Evolutionary conservation across 306 rosid species (phyloP).

Genomic region (Chamaecrista fasciculata): DNA sequence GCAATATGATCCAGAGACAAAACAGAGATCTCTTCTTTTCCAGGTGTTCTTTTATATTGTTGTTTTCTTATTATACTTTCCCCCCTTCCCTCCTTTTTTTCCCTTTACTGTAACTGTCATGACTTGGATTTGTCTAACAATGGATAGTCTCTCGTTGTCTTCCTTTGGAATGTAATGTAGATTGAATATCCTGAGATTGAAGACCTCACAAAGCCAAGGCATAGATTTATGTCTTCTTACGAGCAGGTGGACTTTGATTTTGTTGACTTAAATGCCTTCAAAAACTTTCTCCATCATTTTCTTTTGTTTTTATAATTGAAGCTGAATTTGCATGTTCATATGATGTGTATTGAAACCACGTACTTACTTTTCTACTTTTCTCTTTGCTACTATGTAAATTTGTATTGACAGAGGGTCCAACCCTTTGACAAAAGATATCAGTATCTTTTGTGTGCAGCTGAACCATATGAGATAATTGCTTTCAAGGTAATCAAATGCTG

Average conservation of each 20-base stretch:
- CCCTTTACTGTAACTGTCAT: not conserved
- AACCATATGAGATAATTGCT: slow-evolving; percentile 88
- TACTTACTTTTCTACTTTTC: slow-evolving; percentile 17
- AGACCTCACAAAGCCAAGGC: slow-evolving; percentile 83
- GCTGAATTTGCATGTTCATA: not conserved
- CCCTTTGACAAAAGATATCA: slow-evolving; percentile 79
- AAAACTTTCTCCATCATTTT: not conserved
- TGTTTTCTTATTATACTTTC: too few species aligned
- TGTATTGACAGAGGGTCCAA: slow-evolving; percentile 63
- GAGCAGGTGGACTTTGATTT: slow-evolving; percentile 62
- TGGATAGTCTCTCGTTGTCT: not conserved
- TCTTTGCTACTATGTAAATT: slow-evolving; percentile 1
- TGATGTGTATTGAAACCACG: not conserved
- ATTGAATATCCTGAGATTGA: slow-evolving; percentile 98
- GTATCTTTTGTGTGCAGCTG: slow-evolving; percentile 87
- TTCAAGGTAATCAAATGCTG: slow-evolving; percentile 62
- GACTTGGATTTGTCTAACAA: not conserved
- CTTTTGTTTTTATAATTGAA: not conserved
- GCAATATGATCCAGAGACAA: slow-evolving; percentile 87
- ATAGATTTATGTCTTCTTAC: slow-evolving; percentile 92
- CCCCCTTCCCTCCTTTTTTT: too few species aligned
- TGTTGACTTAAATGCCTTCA: not conserved
- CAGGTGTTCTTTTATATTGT: slow-evolving; percentile 45
- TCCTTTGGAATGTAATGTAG: slow-evolving; percentile 36
- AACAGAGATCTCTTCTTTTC: slow-evolving; percentile 90